Percentiles rank a stretch among this genome's conserved stretches.
Conservation (phyloP, 129 eudicot species). For the Flaveria trinervia region DNA sequence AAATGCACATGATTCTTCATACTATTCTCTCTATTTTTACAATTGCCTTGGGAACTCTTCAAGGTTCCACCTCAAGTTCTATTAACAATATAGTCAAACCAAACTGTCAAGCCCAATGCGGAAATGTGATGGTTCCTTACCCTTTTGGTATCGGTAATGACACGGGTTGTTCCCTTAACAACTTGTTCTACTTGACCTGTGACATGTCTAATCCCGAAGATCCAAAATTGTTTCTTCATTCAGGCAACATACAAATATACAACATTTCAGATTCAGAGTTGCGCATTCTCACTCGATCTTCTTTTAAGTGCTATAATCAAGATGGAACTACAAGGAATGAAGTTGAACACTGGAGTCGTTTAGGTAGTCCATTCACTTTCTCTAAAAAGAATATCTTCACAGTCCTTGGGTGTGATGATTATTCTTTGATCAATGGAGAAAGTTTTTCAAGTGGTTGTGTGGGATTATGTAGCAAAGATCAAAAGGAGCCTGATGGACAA, state of each 20-base stretch:
- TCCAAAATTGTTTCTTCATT: slow-evolving; percentile 12
- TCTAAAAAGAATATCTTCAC: slow-evolving; percentile 18
- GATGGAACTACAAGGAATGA: neutral
- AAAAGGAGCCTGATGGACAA: slow-evolving; percentile 17
- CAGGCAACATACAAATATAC: neutral
- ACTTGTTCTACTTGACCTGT: slow-evolving; percentile 27
- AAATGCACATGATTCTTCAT: slow-evolving; percentile 20
- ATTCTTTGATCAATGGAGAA: neutral
- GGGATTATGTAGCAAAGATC: neutral
- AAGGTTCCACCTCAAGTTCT: neutral
- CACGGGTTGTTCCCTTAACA: slow-evolving; percentile 24
- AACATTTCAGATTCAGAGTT: neutral
- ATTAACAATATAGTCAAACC: slow-evolving; percentile 10
- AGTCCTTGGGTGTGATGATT: slow-evolving; percentile 29
- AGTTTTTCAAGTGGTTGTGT: slow-evolving; percentile 4
- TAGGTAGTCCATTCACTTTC: neutral
- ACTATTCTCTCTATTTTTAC: neutral
- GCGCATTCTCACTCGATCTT: neutral
- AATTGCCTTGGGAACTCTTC: neutral
- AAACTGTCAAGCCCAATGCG: slow-evolving; percentile 28
- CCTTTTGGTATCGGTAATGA: slow-evolving; percentile 40
- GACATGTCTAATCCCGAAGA: slow-evolving; percentile 14
- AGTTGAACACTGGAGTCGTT: neutral
- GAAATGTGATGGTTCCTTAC: slow-evolving; percentile 31
- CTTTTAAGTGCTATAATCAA: neutral